Evolutionary conservation across 345 rosid species (phyloP).

Genomic region (Sonneratia alba): DNA sequence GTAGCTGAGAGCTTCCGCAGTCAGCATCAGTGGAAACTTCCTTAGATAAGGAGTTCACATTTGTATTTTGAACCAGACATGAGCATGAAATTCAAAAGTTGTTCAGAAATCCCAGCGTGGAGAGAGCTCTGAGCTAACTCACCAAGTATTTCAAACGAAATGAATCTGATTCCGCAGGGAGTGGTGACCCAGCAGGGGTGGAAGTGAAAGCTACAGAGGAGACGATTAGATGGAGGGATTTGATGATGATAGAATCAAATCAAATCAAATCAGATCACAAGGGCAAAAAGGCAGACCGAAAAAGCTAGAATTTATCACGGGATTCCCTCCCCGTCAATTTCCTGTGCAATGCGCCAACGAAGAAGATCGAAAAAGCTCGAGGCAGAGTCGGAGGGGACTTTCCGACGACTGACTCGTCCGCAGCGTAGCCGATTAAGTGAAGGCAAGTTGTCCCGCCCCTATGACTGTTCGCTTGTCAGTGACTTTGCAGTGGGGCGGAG

Average conservation of each 20-base stretch:
- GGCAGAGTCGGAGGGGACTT: background rate
- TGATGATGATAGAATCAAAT: conserved; percentile 1
- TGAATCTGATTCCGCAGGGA: background rate
- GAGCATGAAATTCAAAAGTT: background rate
- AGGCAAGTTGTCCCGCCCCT: background rate
- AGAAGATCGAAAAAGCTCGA: background rate
- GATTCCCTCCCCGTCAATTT: background rate
- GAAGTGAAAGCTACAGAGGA: background rate
- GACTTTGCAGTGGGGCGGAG: background rate
- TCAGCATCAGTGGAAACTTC: too few species aligned
- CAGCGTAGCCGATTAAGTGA: background rate
- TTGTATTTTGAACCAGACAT: background rate
- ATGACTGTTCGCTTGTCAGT: background rate
- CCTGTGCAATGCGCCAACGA: background rate
- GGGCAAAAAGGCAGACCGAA: background rate
- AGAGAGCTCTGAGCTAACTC: background rate
- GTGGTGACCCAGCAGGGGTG: background rate
- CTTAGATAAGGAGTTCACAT: background rate
- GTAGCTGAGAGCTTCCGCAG: background rate
- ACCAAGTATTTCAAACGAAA: background rate
- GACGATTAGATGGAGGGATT: background rate
- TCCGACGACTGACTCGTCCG: background rate
- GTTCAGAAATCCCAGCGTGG: background rate
- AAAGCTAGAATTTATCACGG: background rate
- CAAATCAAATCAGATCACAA: background rate